Evolutionary conservation across 805 yeast genomes (phyloP).

Genomic region (Metschnikowia cubensis): DNA sequence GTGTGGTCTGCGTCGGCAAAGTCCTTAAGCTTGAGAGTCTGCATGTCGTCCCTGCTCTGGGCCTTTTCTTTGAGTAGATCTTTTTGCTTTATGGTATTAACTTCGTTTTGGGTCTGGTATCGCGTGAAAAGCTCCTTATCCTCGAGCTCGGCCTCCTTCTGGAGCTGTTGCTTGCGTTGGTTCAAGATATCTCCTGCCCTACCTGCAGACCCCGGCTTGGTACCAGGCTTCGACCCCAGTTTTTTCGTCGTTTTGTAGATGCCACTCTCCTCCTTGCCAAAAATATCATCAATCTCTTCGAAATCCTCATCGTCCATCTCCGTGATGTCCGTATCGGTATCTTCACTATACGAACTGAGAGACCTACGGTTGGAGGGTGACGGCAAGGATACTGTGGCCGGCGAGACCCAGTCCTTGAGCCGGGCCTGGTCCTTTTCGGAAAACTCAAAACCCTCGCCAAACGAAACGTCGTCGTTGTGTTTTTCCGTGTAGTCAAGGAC

Average conservation of each 20-base stretch:
- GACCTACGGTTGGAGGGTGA: slow-evolving; percentile 22
- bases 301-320: slow-evolving; percentile 37
- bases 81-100: neutral
- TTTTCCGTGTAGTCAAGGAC: slow-evolving; percentile 7
- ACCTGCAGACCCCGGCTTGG: slow-evolving; percentile 1
- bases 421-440: slow-evolving; percentile 1
- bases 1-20: slow-evolving; percentile 27
- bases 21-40: slow-evolving; percentile 30
- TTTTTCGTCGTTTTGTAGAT: slow-evolving; percentile 23
- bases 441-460: slow-evolving; percentile 8
- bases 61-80: neutral
- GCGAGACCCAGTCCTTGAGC: slow-evolving; percentile 9
- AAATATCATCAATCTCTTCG: slow-evolving; percentile 36
- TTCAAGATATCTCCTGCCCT: slow-evolving; percentile 25
- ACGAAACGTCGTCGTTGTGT: slow-evolving; percentile 10
- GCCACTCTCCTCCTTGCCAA: slow-evolving; percentile 36
- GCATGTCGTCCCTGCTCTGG: slow-evolving; percentile 18
- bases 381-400: slow-evolving; percentile 13
- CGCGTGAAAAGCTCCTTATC: slow-evolving; percentile 26
- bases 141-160: slow-evolving; percentile 32
- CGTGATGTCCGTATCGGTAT: slow-evolving; percentile 37
- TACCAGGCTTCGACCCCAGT: neutral
- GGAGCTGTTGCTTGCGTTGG: slow-evolving; percentile 22
- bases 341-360: slow-evolving; percentile 37
- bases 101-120: slow-evolving; percentile 12